Conservation (phyloP, 2,329 filamentous ascomycete species). For the Catunica adiposa region DNA sequence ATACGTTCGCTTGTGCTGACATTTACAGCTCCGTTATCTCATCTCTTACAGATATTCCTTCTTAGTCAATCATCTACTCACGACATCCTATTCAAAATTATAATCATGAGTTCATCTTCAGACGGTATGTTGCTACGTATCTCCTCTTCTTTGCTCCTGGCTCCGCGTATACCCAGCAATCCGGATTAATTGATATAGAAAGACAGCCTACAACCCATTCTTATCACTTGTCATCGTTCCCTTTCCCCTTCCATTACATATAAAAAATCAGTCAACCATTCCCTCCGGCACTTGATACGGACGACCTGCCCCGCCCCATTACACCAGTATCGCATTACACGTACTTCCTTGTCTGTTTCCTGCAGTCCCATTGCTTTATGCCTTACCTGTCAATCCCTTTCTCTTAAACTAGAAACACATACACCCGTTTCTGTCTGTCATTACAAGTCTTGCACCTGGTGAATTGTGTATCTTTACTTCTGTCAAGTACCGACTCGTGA, state of each 20-base stretch:
- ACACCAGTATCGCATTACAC: background rate
- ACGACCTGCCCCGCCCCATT: background rate
- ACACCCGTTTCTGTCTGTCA: background rate
- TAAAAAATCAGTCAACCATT: background rate
- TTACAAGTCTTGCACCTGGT: background rate
- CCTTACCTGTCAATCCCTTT: background rate
- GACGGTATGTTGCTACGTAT: background rate
- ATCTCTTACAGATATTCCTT: background rate
- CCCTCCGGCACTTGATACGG: background rate
- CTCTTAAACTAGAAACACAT: background rate
- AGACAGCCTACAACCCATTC: background rate
- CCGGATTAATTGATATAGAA: background rate
- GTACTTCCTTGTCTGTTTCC: constrained; percentile 1
- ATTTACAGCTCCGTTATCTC: background rate
- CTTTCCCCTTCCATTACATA: background rate
- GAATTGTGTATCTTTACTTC: background rate
- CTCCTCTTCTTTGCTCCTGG: background rate
- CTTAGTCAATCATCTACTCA: background rate
- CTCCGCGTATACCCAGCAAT: too few relatives aligned
- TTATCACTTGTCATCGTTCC: background rate
- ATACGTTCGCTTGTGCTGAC: background rate
- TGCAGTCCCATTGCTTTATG: background rate
- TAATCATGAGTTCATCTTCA: background rate
- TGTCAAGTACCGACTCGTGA: background rate
- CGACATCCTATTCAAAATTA: background rate